Percentiles rank a stretch among this genome's conserved stretches.
Evolutionary conservation across 2,329 filamentous ascomycete species (phyloP).

Genomic region (Colletotrichum musicola): DNA sequence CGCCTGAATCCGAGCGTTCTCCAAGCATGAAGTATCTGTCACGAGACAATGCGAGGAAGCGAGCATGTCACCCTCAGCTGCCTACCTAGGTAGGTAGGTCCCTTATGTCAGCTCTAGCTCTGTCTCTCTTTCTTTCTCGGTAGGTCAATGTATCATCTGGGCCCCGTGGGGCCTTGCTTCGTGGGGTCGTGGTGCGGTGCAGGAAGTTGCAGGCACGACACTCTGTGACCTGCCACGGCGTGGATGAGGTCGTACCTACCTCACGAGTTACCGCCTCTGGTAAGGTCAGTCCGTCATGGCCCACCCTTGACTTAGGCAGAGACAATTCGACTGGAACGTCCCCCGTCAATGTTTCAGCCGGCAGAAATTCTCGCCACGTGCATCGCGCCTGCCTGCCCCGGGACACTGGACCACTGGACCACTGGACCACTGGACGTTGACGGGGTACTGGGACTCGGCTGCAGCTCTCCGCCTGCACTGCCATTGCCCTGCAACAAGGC

Average conservation of each 20-base stretch:
- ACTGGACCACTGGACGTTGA: not conserved
- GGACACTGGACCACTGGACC: not conserved
- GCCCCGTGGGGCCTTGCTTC: too few relatives aligned
- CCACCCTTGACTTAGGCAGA: not conserved
- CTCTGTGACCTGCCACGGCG: too few relatives aligned
- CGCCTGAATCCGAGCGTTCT: constrained; percentile 10
- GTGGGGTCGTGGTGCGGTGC: too few relatives aligned
- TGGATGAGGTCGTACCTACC: too few relatives aligned
- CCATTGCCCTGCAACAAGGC: constrained; percentile 6
- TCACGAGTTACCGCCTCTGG: too few relatives aligned
- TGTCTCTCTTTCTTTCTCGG: not conserved
- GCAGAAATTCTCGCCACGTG: constrained; percentile 18
- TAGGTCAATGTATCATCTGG: too few relatives aligned
- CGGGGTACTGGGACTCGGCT: not conserved
- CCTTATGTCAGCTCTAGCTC: not conserved
- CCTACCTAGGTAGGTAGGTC: not conserved
- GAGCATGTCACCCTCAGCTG: not conserved
- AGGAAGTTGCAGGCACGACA: too few relatives aligned
- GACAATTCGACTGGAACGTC: not conserved
- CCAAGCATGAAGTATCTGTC: not conserved
- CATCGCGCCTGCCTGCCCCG: not conserved
- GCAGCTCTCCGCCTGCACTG: constrained; percentile 1
- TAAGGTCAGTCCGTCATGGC: not conserved
- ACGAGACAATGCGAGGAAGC: not conserved
- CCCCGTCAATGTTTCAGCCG: constrained; percentile 18